Conservation (phyloP, 1,284 basidiomycete genomes). For the Cronartium quercuum region DNA sequence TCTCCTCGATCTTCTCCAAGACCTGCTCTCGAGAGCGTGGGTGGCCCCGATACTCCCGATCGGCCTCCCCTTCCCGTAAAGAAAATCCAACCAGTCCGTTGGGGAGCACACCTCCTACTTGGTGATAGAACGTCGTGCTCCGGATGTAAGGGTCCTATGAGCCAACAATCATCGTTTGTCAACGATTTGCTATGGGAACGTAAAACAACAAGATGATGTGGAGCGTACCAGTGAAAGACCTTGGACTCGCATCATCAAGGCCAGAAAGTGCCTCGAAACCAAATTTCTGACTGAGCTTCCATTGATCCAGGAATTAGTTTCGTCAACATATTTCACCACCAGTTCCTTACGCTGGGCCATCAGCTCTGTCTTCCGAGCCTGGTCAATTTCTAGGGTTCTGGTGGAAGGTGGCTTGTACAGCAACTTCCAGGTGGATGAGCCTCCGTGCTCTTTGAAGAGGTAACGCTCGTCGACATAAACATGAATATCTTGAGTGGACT, state of each 20-base stretch:
- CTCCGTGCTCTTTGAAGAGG: neutral
- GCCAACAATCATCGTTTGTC: no score
- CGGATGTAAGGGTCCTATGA: neutral
- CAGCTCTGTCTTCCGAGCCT: neutral
- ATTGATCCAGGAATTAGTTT: neutral
- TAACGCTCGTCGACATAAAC: neutral
- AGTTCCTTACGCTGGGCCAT: neutral
- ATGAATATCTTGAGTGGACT: neutral
- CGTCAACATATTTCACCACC: neutral
- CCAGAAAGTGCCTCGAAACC: neutral
- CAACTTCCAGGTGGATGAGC: neutral
- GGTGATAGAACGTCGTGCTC: neutral
- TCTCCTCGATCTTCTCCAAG: neutral
- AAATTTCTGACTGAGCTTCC: neutral
- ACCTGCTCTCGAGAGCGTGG: neutral
- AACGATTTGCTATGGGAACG: no score
- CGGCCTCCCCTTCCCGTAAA: neutral
- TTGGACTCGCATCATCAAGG: neutral
- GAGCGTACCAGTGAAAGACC: neutral
- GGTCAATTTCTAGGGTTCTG: neutral
- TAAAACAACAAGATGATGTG: no score
- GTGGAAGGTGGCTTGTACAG: neutral
- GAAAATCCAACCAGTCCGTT: neutral
- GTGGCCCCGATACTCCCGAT: neutral
- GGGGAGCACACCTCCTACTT: neutral